Evolutionary conservation across 371 early-diverging fungal genomes (phyloP), one percentile per base, ranked within the genome.

Genomic region (Mucor piriformis): DNA sequence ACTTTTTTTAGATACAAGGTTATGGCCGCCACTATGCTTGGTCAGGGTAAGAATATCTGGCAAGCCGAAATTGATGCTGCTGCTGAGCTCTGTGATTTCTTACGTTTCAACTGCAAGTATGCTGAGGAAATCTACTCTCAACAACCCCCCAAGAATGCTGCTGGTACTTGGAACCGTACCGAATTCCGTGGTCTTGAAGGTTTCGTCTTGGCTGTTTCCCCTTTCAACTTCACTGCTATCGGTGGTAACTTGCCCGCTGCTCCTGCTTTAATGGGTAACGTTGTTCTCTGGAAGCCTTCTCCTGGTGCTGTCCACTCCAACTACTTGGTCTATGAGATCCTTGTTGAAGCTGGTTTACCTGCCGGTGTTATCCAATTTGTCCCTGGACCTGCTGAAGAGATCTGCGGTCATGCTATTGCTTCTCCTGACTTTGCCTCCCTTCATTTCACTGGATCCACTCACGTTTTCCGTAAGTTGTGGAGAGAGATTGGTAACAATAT

Each of bases 221-320:
- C 99, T 18, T 98, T 98, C 90, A 98, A 98, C 86, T 98, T 98
- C 70, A 98, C 99, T 34, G 99, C 99, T 56, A 98, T 98, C 65
- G 99, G 95, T 66, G 98, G 93, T 66, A 98, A 98, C 81, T 81
- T 98, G 56, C 89, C 89, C 34, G 80, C 85, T 65, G 97, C 98
- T 3, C 98, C 99, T 29, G 97, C 94, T 16, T 78, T 98, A 69
- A 96, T 98, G 98, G 94, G 95, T 58, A 98, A 98, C 77, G 95
- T 95, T 29, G 93, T 94, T 34, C 73, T 98, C 60, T 98, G 97
- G 97, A 98, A 98, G 84, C 99, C 99, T 16, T 92, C 97, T 32
- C 88, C 91, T 33, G 77, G 86, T 65, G 92, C 96, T 35, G 84
- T 93, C 54, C 87, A 86, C 64, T 94, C 95, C 67, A 98, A 95